Conservation (phyloP, 352 stramenopile genomes). For the Bremia lactucae region DNA sequence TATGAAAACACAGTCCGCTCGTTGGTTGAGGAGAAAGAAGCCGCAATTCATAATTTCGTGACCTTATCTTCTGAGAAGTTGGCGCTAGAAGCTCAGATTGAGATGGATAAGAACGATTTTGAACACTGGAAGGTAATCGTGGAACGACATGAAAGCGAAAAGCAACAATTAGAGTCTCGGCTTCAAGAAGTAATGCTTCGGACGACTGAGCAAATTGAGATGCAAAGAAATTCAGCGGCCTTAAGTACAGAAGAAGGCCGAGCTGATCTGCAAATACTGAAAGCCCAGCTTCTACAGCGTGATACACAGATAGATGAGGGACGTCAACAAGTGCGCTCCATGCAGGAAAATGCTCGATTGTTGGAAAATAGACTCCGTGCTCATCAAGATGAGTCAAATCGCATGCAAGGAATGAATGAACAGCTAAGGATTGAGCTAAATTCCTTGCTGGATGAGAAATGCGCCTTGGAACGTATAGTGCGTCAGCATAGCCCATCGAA, state of each 20-base stretch:
- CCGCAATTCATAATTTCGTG: slow-evolving; percentile 36
- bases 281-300: slow-evolving; percentile 25
- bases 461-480: slow-evolving; percentile 19
- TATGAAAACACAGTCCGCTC: slow-evolving; percentile 40
- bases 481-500: slow-evolving; percentile 8
- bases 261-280: slow-evolving; percentile 31
- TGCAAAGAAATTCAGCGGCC: slow-evolving; percentile 32
- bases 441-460: slow-evolving; percentile 30
- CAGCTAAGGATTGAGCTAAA: slow-evolving; percentile 27
- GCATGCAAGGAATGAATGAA: slow-evolving; percentile 20
- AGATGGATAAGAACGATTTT: slow-evolving; percentile 27
- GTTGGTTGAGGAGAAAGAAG: slow-evolving; percentile 54
- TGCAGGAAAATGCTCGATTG: slow-evolving; percentile 19
- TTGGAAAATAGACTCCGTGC: slow-evolving; percentile 26
- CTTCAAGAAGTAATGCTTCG: slow-evolving; percentile 41
- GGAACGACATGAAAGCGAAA: slow-evolving; percentile 43
- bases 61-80: slow-evolving; percentile 39
- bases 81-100: slow-evolving; percentile 37
- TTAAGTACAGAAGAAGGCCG: slow-evolving; percentile 34
- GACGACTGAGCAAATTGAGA: slow-evolving; percentile 35
- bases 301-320: slow-evolving; percentile 40
- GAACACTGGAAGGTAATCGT: slow-evolving; percentile 23
- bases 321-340: slow-evolving; percentile 24
- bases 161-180: slow-evolving; percentile 33
- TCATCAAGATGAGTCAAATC: slow-evolving; percentile 27